phyloP scores from a whole-genome alignment of 768 basidiomycete genomes.

The Kwoniella newhampshirensis region DNA sequence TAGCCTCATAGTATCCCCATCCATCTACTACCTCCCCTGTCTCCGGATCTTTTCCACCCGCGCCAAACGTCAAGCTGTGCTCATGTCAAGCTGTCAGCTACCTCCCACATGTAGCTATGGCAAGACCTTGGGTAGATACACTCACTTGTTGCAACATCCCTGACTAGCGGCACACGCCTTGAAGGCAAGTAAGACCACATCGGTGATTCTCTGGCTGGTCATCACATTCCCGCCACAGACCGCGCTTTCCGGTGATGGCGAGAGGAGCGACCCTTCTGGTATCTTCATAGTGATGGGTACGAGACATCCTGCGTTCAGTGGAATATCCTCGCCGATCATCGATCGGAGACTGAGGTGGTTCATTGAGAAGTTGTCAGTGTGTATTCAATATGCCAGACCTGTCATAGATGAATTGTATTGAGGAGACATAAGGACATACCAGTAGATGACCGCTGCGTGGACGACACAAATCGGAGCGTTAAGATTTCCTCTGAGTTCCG shows the following conservation, averaged over 20 bases:
- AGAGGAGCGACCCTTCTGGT: constrained; percentile 71
- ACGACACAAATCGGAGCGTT: constrained; percentile 45
- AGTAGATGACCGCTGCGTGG: constrained; percentile 49
- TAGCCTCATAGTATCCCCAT: constrained; percentile 69
- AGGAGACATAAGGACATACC: constrained; percentile 16
- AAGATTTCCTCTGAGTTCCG: constrained; percentile 29
- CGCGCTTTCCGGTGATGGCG: constrained; percentile 80
- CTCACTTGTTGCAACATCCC: constrained; percentile 75
- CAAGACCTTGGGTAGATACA: constrained; percentile 2
- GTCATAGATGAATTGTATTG: no score
- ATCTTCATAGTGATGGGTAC: constrained; percentile 64
- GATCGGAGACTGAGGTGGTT: constrained; percentile 21
- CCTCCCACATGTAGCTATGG: no score
- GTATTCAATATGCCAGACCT: no score
- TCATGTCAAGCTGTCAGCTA: no score
- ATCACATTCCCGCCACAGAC: constrained; percentile 58
- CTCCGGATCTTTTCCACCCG: constrained; percentile 68
- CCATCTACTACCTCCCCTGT: constrained; percentile 47
- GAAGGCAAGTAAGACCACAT: constrained; percentile 90
- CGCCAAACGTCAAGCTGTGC: constrained; percentile 81
- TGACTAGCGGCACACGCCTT: constrained; percentile 88
- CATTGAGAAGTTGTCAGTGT: neutral
- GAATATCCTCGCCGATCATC: constrained; percentile 42
- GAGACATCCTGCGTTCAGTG: constrained; percentile 44
- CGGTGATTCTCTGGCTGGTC: constrained; percentile 73